Evolutionary conservation across 768 basidiomycete genomes (phyloP), one percentile per base, ranked within the genome.

Genomic region (Cantharellus anzutake): DNA sequence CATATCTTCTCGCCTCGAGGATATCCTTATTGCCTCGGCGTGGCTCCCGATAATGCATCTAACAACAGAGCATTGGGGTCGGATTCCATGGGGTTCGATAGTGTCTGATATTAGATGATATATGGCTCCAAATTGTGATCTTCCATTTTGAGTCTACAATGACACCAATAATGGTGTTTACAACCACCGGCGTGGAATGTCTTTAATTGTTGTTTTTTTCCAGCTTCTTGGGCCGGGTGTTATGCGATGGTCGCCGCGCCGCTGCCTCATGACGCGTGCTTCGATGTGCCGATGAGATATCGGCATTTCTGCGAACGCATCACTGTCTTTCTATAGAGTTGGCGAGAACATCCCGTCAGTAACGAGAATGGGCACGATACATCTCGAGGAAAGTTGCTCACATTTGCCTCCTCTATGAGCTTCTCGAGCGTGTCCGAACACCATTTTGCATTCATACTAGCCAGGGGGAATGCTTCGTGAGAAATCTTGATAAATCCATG

Each of bases 371-470:
- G 37, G 40, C 52, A 14, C 1, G 35, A 37, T 38, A 2, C 14
- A 57, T 5, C 11, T 41, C 5, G 41, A 42, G 56, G 2, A 38
- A 5, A 55, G 48, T 50, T 55, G 78, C 89, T 65, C 67, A 96
- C 94, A 69, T 92, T 90, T 5, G 92, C 88, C 66, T 83, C 83
- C n/a, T 70, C 71, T 62, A 97, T 69, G 50, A 99, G 71, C 64
- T 77, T 73, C 66, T 92, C 86, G 59, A 99, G 70, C 14, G 80
- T 77, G 67, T 98, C 93, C 64, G 84, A 86, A 44, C 86, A 88
- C 86, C 90, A 94, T 70, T 93, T 94, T 66, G 94, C 73, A 70
- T 99, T 99, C 86, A 87, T 84, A 37, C 80, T 75, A 2, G 82
- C 79, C 64, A 79, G 75, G 4, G 82, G 81, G 70, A 90, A 94